phyloP scores from a whole-genome alignment of 1,139 yeast species.

The Eremothecium sinecaudum region DNA sequence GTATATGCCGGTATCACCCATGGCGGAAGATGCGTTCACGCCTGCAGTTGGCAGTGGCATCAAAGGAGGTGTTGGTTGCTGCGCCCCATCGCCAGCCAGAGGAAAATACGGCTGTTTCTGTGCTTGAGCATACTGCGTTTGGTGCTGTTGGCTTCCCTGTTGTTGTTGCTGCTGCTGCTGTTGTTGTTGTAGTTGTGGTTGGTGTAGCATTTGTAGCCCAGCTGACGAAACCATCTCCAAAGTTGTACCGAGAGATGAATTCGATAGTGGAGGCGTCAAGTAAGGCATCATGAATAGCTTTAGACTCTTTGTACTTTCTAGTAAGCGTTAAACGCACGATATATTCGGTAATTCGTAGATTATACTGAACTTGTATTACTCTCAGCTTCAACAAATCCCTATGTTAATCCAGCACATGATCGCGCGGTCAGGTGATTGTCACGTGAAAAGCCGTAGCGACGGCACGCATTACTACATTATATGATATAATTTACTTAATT shows the following conservation, averaged over 20 bases:
- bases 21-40: neutral
- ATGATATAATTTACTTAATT: too few relatives aligned
- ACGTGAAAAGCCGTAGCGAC: too few relatives aligned
- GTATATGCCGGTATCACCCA: conserved; percentile 3
- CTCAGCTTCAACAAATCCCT: too few relatives aligned
- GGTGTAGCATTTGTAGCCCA: conserved; percentile 2
- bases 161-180: conserved; percentile 1
- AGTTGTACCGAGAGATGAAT: conserved; percentile 4
- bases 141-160: neutral
- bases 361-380: too few relatives aligned
- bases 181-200: conserved; percentile 1
- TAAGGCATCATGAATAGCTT: conserved; percentile 6
- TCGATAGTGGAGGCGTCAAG: conserved; percentile 10
- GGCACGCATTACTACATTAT: too few relatives aligned
- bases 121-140: neutral
- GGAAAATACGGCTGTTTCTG: conserved; percentile 2
- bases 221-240: neutral
- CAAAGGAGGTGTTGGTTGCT: conserved; percentile 4
- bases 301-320: neutral
- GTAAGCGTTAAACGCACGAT: too few relatives aligned
- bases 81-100: conserved; percentile 1
- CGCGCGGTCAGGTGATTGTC: too few relatives aligned
- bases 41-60: conserved; percentile 1
- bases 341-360: too few relatives aligned
- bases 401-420: too few relatives aligned